Conservation (phyloP, 2,329 filamentous ascomycete genomes). For the Alternaria conjuncta region DNA sequence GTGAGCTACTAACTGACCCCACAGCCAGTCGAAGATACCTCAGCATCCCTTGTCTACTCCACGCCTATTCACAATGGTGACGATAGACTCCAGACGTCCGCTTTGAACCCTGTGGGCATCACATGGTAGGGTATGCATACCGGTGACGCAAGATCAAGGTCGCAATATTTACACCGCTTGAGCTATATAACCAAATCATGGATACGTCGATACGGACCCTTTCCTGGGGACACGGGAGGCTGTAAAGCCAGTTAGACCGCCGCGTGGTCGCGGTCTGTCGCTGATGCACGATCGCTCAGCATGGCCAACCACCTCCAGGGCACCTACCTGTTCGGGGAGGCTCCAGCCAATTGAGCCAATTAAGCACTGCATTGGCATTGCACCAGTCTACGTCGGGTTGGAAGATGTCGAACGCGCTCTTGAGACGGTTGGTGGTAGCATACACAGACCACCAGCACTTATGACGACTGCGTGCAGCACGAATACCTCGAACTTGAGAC, state of each 20-base stretch:
- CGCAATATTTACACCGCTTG: not conserved
- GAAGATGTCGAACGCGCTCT: not conserved
- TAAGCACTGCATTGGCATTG: fast-evolving
- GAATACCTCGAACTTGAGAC: not conserved
- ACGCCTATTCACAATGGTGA: no score
- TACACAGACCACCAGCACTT: no score
- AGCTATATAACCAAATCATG: fast-evolving
- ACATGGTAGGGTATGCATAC: not conserved
- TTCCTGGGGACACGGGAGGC: not conserved
- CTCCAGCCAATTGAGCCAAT: not conserved
- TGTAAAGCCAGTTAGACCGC: not conserved
- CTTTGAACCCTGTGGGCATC: not conserved
- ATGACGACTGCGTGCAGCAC: not conserved
- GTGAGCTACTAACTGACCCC: no score
- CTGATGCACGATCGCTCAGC: not conserved
- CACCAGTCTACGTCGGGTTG: not conserved
- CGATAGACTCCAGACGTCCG: not conserved
- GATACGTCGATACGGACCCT: not conserved
- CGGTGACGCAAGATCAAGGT: not conserved
- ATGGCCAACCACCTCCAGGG: fast-evolving
- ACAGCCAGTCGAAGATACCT: no score
- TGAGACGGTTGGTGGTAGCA: no score
- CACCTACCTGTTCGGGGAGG: not conserved
- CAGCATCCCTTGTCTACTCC: no score
- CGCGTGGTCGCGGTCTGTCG: not conserved